Evolutionary conservation across 768 basidiomycete genomes (phyloP).

Genomic region (Amyloporia xantha): DNA sequence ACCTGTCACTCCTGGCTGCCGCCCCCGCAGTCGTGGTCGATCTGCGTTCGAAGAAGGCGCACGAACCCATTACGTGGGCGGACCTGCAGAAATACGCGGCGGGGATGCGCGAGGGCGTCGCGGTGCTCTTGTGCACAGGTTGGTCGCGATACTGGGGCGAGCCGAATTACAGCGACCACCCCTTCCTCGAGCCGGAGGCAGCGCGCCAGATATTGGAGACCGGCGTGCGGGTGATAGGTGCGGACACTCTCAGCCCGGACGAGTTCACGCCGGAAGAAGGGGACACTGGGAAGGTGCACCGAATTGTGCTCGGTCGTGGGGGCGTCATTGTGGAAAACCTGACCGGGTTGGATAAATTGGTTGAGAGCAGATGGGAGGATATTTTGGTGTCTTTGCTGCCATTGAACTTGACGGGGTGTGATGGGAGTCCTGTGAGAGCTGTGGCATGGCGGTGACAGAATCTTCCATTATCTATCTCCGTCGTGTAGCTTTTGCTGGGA

Average conservation of each 20-base stretch:
- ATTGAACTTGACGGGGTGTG: constrained; percentile 47
- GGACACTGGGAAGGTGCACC: constrained; percentile 38
- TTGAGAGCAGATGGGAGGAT: constrained; percentile 17
- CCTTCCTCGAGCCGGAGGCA: constrained; percentile 50
- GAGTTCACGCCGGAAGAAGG: constrained; percentile 31
- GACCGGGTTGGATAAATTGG: constrained; percentile 42
- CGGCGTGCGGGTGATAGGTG: constrained; percentile 52
- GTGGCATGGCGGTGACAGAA: constrained; percentile 46
- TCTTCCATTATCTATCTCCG: no score
- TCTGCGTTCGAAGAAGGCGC: constrained; percentile 35
- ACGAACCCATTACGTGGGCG: constrained; percentile 52
- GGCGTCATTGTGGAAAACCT: constrained; percentile 70
- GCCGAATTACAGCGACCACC: constrained; percentile 50
- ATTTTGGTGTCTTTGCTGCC: constrained; percentile 51
- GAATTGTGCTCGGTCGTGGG: constrained; percentile 50
- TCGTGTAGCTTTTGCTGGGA: no score
- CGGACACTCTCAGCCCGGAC: constrained; percentile 65
- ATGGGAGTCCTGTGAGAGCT: constrained; percentile 69
- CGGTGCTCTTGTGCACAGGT: constrained; percentile 58
- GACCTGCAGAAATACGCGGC: constrained; percentile 35
- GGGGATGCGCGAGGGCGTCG: constrained; percentile 33
- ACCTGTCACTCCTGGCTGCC: constrained; percentile 42
- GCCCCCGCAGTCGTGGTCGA: constrained; percentile 53
- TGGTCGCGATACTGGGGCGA: constrained; percentile 56
- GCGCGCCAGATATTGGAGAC: constrained; percentile 41